Base-by-base conservation (phyloP, 2,329 filamentous ascomycete species). In the Didymella arachidicola region DNA sequence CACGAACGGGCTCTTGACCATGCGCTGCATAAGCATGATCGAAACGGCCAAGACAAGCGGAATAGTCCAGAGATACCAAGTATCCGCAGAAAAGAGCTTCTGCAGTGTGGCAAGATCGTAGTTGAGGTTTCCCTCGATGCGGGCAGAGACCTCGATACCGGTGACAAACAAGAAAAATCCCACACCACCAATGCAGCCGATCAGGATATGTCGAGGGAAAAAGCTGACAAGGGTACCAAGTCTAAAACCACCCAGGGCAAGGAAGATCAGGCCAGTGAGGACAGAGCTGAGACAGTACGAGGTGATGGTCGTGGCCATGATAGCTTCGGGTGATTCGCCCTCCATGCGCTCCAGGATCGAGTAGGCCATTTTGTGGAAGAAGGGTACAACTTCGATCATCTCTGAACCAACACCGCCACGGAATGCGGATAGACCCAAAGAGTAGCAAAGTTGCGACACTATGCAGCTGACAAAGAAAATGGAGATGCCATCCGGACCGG, bases 391-490 rank as follows among this genome's bases (percentile, higher is more conserved):
- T 79, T 99, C 95, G 66, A 98, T 99, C 88, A 99, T 89, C 77
- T 99, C 95, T 2, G 95, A 98, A 5, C 95, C 95, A 59, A 99
- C 88, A 3, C 92, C 93, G 16, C 95, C 94, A 65, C 86, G 89
- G 80, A 99, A 99, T 32, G 92, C 88, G 70, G 93, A 97, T 0
- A 92, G 90, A 3, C 88, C 88, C 19, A 84, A 84, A 0, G 94
- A 97, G 74, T 94, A 98, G 16, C 92, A 90, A 50, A 99, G 78
- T 74, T 99, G 95, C 0, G 95, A 91, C 39, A 98, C 86, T 63
- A 99, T 97, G 57, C 93, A 97, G 82, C 93, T 97, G 67, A 99
- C 91, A 76, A 98, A 99, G 80, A 98, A 99, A 78, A 99, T 97
- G 0, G 95, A 97, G 55, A 99, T 97, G 25, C 95, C 95, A 56